These are phyloP conservation scores for Allantophomopsis cytisporea DNA, from an alignment of 2,329 filamentous ascomycete genomes.

Conservation along the genomic window DNA sequence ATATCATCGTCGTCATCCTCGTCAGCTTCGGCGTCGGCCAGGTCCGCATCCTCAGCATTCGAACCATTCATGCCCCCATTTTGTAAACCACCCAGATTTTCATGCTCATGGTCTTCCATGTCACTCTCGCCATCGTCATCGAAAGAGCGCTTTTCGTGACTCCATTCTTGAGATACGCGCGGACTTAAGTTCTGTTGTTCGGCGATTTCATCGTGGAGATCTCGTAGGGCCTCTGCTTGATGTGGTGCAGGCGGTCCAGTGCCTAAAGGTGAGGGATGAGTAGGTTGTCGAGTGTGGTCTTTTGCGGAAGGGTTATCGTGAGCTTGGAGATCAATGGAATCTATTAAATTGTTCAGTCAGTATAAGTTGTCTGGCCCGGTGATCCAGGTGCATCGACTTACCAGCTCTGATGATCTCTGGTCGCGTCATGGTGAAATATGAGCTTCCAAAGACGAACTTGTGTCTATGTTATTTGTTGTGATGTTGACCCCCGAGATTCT, in stretches of 20 bases:
- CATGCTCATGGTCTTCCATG: constrained; percentile 23
- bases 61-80: constrained; percentile 39
- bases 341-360: constrained; percentile 29
- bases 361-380: constrained; percentile 1
- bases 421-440: constrained; percentile 29
- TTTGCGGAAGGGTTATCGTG: constrained; percentile 70
- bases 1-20: constrained; percentile 76
- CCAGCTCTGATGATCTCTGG: constrained; percentile 41
- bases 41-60: constrained; percentile 43
- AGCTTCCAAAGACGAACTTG: too few relatives aligned
- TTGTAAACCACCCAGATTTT: constrained; percentile 44
- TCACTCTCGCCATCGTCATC: too few relatives aligned
- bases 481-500: too few relatives aligned
- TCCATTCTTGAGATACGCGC: constrained; percentile 40
- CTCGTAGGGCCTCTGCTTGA: constrained; percentile 72
- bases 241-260: constrained; percentile 48
- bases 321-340: constrained; percentile 91
- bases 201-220: constrained; percentile 62
- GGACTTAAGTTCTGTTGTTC: constrained; percentile 58
- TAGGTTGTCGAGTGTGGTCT: constrained; percentile 53
- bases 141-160: constrained; percentile 11
- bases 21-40: constrained; percentile 55
- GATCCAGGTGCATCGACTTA: constrained; percentile 17
- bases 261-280: constrained; percentile 33
- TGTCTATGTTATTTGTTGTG: too few relatives aligned